Base-by-base conservation (phyloP, 129 eudicot genomes). In the Kitagawia praeruptora region DNA sequence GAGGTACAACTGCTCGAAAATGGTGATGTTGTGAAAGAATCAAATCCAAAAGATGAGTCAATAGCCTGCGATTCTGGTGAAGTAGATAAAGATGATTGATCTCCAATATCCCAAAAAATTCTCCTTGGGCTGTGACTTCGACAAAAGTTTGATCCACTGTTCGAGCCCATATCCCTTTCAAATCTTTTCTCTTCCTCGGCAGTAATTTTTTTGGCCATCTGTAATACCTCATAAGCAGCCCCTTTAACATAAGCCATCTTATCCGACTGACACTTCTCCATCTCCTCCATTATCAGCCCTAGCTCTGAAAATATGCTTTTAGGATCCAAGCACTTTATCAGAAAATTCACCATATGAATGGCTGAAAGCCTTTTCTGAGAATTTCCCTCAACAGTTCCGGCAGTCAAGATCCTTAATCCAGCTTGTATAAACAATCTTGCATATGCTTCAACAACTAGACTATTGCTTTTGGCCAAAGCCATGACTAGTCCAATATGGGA, bases 231-330 rank as follows among this genome's bases (percentile, higher is more conserved):
- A 49, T 82, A 95, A 80, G 97, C 97, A 25, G 97, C 96, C 34
- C 96, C 94, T 54, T 83, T 89, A 19, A 95, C 96, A 85, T 86
- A 92, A 21, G 94, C 89, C 97, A 95, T 92, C 48, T 91, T 89
- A 85, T 92, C 99, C 27, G 80, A 80, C 84, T 90, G 91, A 74
- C 92, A 92, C 79, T 90, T 92, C 77, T 95, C 90, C 91, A 95
- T 87, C 84, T 87, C 96, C 83, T 86, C 88, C 25, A 95, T 89
- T 34, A 95, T 82, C 85, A 85, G 82, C 79, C 75, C 83, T 34
- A 95, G 54, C 82, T 92, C 97, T 28, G 93, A 87, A 4, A 82
- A 70, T 75, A 92, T 81, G 85, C 97, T 92, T 72, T 89, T 92
- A 3, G 88, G 86, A 82, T 95, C 99, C 89, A 95, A 85, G 80